Percentiles rank a stretch among this genome's conserved stretches.
Evolutionary conservation across 1,284 basidiomycete species (phyloP).

Genomic region (Ganoderma boninense): DNA sequence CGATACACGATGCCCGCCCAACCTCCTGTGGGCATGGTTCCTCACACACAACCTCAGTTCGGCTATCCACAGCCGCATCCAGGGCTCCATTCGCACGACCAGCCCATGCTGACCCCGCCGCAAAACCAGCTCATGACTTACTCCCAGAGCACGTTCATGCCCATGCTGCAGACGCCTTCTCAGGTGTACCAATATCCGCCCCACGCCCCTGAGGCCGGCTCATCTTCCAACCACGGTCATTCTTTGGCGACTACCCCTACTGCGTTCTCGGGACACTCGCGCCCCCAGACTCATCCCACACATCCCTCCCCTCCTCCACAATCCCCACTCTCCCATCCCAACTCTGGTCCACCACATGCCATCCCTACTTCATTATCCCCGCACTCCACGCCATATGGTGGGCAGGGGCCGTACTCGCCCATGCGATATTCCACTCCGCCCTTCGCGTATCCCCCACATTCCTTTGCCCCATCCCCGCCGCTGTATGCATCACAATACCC

Average conservation of each 20-base stretch:
- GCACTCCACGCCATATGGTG: conserved; percentile 44
- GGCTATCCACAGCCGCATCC: conserved; percentile 46
- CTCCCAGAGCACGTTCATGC: conserved; percentile 39
- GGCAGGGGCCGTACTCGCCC: conserved; percentile 48
- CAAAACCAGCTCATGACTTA: conserved; percentile 42
- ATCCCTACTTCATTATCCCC: conserved; percentile 24
- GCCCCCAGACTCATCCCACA: conserved; percentile 36
- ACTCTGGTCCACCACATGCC: conserved; percentile 27
- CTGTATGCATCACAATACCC: conserved; percentile 50
- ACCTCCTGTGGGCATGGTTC: conserved; percentile 48
- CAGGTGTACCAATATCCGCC: conserved; percentile 39
- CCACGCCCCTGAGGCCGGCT: conserved; percentile 44
- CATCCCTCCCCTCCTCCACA: conserved; percentile 45
- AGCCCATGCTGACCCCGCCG: conserved; percentile 38
- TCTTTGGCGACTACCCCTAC: conserved; percentile 37
- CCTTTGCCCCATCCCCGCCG: conserved; percentile 48
- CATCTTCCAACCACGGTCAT: conserved; percentile 38
- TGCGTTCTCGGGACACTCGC: conserved; percentile 39
- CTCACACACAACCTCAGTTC: conserved; percentile 47
- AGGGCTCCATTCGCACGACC: conserved; percentile 43
- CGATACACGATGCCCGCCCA: conserved; percentile 56
- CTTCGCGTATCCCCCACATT: conserved; percentile 53
- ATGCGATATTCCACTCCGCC: conserved; percentile 51
- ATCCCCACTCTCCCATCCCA: conserved; percentile 37
- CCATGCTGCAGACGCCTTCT: conserved; percentile 39